phyloP scores from a whole-genome alignment of 306 rosid species.

The Pyrus betulifolia region DNA sequence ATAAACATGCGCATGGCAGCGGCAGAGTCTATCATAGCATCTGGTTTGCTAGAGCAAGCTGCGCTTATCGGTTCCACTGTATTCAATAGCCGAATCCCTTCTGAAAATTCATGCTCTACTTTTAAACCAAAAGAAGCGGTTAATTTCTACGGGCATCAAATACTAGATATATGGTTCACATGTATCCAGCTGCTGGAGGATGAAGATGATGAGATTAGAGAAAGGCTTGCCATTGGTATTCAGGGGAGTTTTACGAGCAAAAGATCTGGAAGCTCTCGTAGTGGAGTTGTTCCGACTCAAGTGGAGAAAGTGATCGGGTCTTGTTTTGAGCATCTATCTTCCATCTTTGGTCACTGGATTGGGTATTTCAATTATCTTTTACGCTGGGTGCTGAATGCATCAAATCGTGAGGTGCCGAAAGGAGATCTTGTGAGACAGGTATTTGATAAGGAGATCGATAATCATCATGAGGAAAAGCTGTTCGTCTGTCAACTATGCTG shows the following conservation, averaged over 20 bases:
- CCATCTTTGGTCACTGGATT: conserved; percentile 77
- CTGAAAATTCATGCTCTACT: conserved; percentile 17
- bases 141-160: conserved; percentile 56
- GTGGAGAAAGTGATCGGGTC: conserved; percentile 79
- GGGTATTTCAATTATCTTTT: conserved; percentile 61
- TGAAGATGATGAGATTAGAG: conserved; percentile 71
- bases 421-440: conserved; percentile 85
- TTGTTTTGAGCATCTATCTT: conserved; percentile 76
- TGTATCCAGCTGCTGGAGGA: conserved; percentile 92
- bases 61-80: conserved; percentile 38
- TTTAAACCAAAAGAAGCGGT: conserved; percentile 43
- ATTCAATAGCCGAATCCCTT: conserved; percentile 26
- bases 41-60: conserved; percentile 85
- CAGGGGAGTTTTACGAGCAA: conserved; percentile 55
- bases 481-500: conserved; percentile 80
- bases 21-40: conserved; percentile 71
- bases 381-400: conserved; percentile 45
- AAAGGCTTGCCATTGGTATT: conserved; percentile 56
- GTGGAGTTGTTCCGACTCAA: conserved; percentile 57
- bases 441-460: conserved; percentile 94
- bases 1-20: conserved; percentile 74
- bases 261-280: conserved; percentile 20
- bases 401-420: conserved; percentile 29
- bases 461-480: conserved; percentile 88
- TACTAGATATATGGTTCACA: conserved; percentile 69